Evolutionary conservation across 1,284 basidiomycete species (phyloP).

Genomic region (Malassezia sp.): DNA sequence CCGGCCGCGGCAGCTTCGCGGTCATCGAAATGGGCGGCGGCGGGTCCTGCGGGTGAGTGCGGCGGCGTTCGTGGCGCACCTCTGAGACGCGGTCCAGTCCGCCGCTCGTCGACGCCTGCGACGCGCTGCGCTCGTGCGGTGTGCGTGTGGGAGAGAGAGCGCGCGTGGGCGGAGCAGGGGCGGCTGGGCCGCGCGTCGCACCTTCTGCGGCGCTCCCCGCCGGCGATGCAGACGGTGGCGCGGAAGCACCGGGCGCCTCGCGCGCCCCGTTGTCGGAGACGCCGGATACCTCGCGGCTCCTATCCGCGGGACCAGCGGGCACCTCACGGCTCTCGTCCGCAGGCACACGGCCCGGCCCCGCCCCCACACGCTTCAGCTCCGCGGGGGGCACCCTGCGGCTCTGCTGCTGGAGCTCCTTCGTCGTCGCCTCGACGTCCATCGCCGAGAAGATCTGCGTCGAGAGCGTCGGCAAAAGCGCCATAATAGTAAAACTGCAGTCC

Average conservation of each 20-base stretch:
- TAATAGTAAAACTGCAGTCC: slow-evolving; percentile 67
- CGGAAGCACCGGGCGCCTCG: not conserved
- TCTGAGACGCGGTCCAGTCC: slow-evolving; percentile 11
- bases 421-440: slow-evolving; percentile 72
- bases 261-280: not conserved
- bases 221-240: not conserved
- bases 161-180: not conserved
- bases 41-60: too few relatives aligned
- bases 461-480: slow-evolving; percentile 67
- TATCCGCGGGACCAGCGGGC: too few relatives aligned
- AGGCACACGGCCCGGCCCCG: too few relatives aligned
- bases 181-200: not conserved
- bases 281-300: too few relatives aligned
- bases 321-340: too few relatives aligned
- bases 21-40: slow-evolving; percentile 10
- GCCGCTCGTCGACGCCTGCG: not conserved
- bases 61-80: too few relatives aligned
- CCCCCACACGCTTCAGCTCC: not conserved
- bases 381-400: not conserved
- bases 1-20: slow-evolving; percentile 5
- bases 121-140: too few relatives aligned
- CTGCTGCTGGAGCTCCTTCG: slow-evolving; percentile 54
- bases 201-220: not conserved
- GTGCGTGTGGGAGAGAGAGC: too few relatives aligned
- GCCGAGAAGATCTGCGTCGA: slow-evolving; percentile 60